Base-by-base conservation (phyloP, 345 rosid genomes). In the Brassica nigra region DNA sequence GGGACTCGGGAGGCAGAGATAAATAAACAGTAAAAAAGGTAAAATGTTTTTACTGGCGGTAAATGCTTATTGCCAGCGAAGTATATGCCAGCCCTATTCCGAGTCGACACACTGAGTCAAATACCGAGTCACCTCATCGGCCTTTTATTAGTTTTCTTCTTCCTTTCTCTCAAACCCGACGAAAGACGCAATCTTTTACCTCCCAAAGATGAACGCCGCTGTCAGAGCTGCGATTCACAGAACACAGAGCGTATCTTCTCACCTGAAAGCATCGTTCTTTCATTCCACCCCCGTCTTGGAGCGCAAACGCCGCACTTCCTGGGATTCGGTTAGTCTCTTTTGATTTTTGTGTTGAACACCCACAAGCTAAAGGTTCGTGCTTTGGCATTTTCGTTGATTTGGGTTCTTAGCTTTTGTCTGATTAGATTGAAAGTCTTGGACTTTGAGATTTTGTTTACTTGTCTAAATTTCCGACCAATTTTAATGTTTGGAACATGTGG, bases 261-360 rank as follows among this genome's bases (percentile, higher is more conserved):
- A 66, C 4, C 70, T 74, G 18, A 82, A 78, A 65, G 16, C 74
- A 58, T 80, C 86, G 54, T 76, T 88, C 34, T 89, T 92, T 42
- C 97, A 92, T 78, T 85, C 92, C 16, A 86, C 94, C 3, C 86
- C 90, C 1, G 86, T 89, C 49, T 85, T 91, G 47, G 89, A 92
- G 84, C 82, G 91, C 82, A 88, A 84, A 86, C 84, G 87, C 30
- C 86, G 79, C 66, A 75, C 79, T 18, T 75, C 79, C 68, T 80
- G 83, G 79, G 83, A 86, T 44, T 67, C 72, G 63, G 92, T 90
- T 49, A 73, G 88, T 81, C 27, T 75, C 83, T 70, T 15, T 66
- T 31, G 30, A 39, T 34, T 66, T 65, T 52, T 23, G n/a, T n/a
- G 29, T 55, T 12, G 57, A 42, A 29, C 15, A 28, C 15, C 44